Base-by-base conservation (phyloP, 208 protist genomes). In the Trypanosoma melophagium region DNA sequence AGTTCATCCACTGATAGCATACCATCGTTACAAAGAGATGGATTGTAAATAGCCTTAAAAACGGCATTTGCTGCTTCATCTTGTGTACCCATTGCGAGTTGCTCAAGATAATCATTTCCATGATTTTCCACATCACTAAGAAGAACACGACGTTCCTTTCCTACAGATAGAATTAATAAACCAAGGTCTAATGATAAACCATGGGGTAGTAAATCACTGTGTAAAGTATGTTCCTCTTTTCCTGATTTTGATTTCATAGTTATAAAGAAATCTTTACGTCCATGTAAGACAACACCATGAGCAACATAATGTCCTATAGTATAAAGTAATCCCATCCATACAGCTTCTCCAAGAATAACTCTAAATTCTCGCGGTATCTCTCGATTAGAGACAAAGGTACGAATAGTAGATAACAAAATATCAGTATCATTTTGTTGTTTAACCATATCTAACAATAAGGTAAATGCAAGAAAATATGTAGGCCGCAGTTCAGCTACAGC, bases 231-330 rank as follows among this genome's bases (percentile, higher is more conserved):
- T 44, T 85, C 76, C 55, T 86, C 83, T 21, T 67, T 49, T 63
- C 68, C 45, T 66, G 40, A 55, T 56, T 61, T 49, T 1, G 56
- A 75, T 45, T 24, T 42, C 31, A 88, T 52, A 17, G 77, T 73
- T 16, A 95, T 76, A 50, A 95, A 95, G 66, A 84, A 95, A 60
- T 93, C 86, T 0, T 68, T 52, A 3, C 80, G 81, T 7, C 87
- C 87, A 69, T 93, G 82, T 58, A 96, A 69, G 35, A 96, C 87
- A 24, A 91, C 87, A 41, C 90, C 90, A 71, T 96, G 90, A 7
- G 90, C 85, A 50, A 93, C 66, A 63, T 88, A 96, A 64, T 96
- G 90, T 10, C 83, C 90, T 41, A 79, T 88, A n/a, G 79, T 86
- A 80, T 89, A 91, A 19, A 96, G 77, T 38, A 93, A 58, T 17